phyloP scores from a whole-genome alignment of 495 filamentous ascomycete species.

The Penicillium lividum region DNA sequence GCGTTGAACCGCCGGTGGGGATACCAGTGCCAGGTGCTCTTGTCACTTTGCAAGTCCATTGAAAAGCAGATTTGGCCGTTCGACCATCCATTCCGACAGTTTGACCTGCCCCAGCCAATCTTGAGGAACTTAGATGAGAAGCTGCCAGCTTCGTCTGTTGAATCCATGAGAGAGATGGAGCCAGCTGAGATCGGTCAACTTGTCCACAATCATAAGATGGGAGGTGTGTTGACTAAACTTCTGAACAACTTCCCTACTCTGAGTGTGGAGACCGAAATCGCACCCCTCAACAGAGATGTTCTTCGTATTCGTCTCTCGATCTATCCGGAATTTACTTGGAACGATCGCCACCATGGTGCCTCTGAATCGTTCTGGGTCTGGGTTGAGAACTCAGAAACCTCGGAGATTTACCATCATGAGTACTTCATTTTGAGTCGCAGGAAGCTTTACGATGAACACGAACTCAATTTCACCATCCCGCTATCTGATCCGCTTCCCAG shows the following conservation, averaged over 20 bases:
- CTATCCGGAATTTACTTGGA: conserved; percentile 91
- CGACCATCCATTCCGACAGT: conserved; percentile 93
- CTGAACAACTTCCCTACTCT: conserved; percentile 91
- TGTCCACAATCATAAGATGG: conserved; percentile 88
- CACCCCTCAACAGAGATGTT: conserved; percentile 92
- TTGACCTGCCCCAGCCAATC: conserved; percentile 82
- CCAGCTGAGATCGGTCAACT: conserved; percentile 84
- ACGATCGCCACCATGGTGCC: conserved; percentile 88
- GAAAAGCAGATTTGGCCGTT: conserved; percentile 94
- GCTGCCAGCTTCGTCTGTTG: conserved; percentile 68
- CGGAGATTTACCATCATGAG: conserved; percentile 97
- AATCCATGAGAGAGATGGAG: conserved; percentile 88
- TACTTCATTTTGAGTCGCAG: conserved; percentile 88
- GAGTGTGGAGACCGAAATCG: conserved; percentile 88
- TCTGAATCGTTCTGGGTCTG: conserved; percentile 98
- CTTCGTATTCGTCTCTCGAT: conserved; percentile 82
- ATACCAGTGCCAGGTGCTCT: conserved; percentile 83
- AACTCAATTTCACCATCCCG: conserved; percentile 97
- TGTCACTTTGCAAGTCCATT: conserved; percentile 92
- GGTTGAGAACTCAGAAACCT: conserved; percentile 98
- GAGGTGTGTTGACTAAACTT: conserved; percentile 73
- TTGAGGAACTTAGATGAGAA: conserved; percentile 80
- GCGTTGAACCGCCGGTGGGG: conserved; percentile 93
- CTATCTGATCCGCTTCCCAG: conserved; percentile 87
- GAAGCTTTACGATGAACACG: conserved; percentile 91